Conservation (phyloP, 2,329 filamentous ascomycete species). For the Epichloe sylvatica region DNA sequence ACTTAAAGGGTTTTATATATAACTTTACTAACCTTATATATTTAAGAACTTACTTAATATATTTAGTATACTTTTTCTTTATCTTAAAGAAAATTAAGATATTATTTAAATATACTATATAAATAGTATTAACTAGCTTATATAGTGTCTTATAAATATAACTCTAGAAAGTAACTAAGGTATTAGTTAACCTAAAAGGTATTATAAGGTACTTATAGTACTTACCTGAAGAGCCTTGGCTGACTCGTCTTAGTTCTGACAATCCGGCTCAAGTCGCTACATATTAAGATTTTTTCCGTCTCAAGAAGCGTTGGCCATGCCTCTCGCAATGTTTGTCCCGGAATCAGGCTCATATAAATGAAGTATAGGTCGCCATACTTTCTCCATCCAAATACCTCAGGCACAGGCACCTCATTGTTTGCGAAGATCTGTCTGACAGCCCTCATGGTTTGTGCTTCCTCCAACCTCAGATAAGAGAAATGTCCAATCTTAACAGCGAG, state of each 20-base stretch:
- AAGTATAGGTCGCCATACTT: conserved; percentile 2
- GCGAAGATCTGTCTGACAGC: not conserved
- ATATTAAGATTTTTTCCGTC: conserved; percentile 10
- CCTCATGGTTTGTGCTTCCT: not conserved
- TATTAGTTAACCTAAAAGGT: too few species aligned
- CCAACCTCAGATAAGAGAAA: not conserved
- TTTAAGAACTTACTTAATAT: too few species aligned
- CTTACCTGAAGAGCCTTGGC: not conserved
- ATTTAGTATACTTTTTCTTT: too few species aligned
- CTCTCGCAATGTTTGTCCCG: conserved; percentile 9
- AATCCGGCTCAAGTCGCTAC: conserved; percentile 6
- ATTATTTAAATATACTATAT: too few species aligned
- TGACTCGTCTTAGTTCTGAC: not conserved
- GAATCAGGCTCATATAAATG: conserved; percentile 12
- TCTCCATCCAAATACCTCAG: not conserved
- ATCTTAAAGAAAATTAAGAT: too few species aligned
- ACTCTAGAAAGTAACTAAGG: too few species aligned
- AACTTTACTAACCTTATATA: too few species aligned
- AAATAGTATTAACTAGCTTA: too few species aligned
- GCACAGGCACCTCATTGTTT: not conserved
- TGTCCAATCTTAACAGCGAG: not conserved
- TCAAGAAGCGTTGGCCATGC: conserved; percentile 9
- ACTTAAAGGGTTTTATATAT: too few species aligned
- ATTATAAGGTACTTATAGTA: too few species aligned
- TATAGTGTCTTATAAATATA: too few species aligned